These are phyloP conservation scores for Astrothelium macrocarpum DNA, from an alignment of 495 filamentous ascomycete genomes.

Conservation along the genomic window DNA sequence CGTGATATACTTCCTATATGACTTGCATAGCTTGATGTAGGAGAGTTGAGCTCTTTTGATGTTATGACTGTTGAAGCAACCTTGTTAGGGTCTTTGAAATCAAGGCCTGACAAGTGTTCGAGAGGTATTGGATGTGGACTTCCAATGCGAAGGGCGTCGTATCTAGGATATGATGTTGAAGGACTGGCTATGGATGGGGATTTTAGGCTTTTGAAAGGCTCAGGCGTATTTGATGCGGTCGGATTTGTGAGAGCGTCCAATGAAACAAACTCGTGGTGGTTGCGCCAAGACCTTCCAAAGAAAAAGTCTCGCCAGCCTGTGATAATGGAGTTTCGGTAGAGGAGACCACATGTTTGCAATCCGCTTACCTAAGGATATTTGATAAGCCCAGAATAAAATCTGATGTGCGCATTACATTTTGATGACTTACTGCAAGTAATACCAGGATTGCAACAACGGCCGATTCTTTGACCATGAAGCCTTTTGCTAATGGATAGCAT, in stretches of 20 bases:
- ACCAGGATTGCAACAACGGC: conserved; percentile 74
- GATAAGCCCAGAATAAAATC: conserved; percentile 13
- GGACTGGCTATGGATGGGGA: not conserved
- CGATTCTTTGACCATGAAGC: conserved; percentile 57
- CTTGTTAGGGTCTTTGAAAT: conserved; percentile 4
- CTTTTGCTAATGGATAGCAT: conserved; percentile 51
- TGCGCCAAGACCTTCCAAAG: conserved; percentile 33
- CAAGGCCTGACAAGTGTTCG: not conserved
- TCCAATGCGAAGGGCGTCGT: not conserved
- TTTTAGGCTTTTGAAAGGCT: not conserved
- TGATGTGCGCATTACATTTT: not conserved
- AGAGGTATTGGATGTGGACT: not conserved
- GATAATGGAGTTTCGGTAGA: conserved; percentile 73
- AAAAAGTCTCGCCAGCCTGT: conserved; percentile 70
- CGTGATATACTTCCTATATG: not conserved
- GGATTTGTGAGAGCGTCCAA: conserved; percentile 50
- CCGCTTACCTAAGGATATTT: conserved; percentile 54
- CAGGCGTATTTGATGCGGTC: not conserved
- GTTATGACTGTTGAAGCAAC: not conserved
- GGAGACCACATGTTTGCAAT: conserved; percentile 71
- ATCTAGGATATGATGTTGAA: not conserved
- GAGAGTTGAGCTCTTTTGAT: not conserved
- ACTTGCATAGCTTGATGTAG: not conserved
- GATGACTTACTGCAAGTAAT: conserved; percentile 58
- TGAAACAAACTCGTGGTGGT: conserved; percentile 72